These are phyloP conservation scores for Aspergillus unguis DNA, from an alignment of 2,329 filamentous ascomycete genomes.

Conservation along the genomic window DNA sequence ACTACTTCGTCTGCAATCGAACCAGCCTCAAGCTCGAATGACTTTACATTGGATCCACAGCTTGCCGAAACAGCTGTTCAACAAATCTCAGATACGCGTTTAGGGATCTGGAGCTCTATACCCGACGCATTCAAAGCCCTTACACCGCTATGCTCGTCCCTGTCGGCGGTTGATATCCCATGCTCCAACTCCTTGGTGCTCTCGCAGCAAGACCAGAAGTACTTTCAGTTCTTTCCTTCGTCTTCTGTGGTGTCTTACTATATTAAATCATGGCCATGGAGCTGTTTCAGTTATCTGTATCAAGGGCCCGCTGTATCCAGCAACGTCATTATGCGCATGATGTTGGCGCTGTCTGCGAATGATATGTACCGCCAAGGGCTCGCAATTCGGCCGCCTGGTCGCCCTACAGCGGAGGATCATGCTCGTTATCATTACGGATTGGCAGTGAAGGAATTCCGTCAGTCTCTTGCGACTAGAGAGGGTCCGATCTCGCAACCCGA, in stretches of 20 bases:
- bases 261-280: slow-evolving; percentile 40
- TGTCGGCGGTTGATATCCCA: slow-evolving; percentile 19
- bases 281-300: slow-evolving; percentile 37
- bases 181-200: slow-evolving; percentile 37
- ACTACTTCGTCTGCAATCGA: slow-evolving; percentile 1
- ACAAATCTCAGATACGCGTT: no score
- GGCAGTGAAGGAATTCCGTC: slow-evolving; percentile 37
- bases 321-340: slow-evolving; percentile 41
- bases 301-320: slow-evolving; percentile 33
- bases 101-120: slow-evolving; percentile 13
- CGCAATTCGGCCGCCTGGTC: slow-evolving; percentile 23
- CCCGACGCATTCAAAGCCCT: slow-evolving; percentile 14
- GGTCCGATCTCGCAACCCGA: slow-evolving; percentile 27
- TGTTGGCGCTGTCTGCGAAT: slow-evolving; percentile 36
- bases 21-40: not conserved
- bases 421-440: slow-evolving; percentile 35
- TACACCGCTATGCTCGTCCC: slow-evolving; percentile 26
- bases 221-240: slow-evolving; percentile 11
- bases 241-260: slow-evolving; percentile 15
- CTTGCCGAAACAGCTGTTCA: no score
- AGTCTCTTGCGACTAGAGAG: slow-evolving; percentile 30
- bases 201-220: slow-evolving; percentile 18
- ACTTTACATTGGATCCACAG: no score
- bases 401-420: slow-evolving; percentile 29
- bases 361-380: slow-evolving; percentile 37